Evolutionary conservation across 805 yeast genomes (phyloP).

Genomic region (Cephaloascus fragrans): DNA sequence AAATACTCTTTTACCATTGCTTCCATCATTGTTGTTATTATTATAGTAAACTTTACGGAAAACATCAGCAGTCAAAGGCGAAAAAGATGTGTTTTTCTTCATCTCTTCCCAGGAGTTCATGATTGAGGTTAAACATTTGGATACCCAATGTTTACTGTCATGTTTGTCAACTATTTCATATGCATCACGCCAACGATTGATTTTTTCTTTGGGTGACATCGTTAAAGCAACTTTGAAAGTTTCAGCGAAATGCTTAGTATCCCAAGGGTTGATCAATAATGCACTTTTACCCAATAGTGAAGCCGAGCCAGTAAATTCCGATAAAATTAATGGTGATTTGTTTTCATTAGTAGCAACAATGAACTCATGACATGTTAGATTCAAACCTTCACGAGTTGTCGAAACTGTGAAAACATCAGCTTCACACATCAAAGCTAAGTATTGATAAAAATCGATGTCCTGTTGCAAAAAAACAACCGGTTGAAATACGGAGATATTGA

Average conservation of each 20-base stretch:
- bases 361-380: slow-evolving; percentile 91
- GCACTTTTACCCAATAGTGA: slow-evolving; percentile 65
- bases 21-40: slow-evolving; percentile 6
- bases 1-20: slow-evolving; percentile 32
- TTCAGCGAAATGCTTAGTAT: slow-evolving; percentile 54
- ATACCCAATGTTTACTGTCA: slow-evolving; percentile 73
- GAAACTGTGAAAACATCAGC: slow-evolving; percentile 85
- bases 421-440: slow-evolving; percentile 74
- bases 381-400: slow-evolving; percentile 94
- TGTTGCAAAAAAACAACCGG: slow-evolving; percentile 86
- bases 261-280: slow-evolving; percentile 86
- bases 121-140: slow-evolving; percentile 43
- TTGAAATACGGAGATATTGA: slow-evolving; percentile 61
- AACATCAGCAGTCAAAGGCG: slow-evolving; percentile 20
- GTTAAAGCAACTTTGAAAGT: slow-evolving; percentile 55
- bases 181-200: slow-evolving; percentile 51
- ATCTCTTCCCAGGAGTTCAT: slow-evolving; percentile 38
- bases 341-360: slow-evolving; percentile 61
- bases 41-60: slow-evolving; percentile 26
- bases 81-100: slow-evolving; percentile 6
- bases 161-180: slow-evolving; percentile 49
- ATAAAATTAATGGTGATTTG: slow-evolving; percentile 74
- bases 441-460: slow-evolving; percentile 84
- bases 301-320: slow-evolving; percentile 95
- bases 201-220: slow-evolving; percentile 51